Conservation (phyloP, 441 rosid species). For the Sinapis alba region DNA sequence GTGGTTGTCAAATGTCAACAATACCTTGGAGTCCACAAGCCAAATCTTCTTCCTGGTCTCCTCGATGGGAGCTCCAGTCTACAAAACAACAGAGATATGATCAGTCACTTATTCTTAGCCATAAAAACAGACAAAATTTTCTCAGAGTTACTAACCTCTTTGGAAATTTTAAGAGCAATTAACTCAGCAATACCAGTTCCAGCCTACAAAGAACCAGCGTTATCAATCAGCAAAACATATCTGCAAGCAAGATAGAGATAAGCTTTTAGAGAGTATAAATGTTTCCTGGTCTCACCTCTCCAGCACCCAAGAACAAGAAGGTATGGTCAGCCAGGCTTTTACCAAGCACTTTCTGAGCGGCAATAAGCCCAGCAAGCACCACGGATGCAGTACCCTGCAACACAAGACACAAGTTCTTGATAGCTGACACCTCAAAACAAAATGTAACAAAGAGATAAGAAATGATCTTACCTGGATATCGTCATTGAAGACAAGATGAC, state of each 20-base stretch:
- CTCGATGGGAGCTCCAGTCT: conserved; percentile 63
- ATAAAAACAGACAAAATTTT: not conserved
- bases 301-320: conserved; percentile 88
- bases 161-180: conserved; percentile 82
- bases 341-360: conserved; percentile 68
- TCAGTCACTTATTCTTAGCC: conserved; percentile 30
- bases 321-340: conserved; percentile 72
- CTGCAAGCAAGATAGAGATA: not conserved
- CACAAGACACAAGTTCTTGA: conserved; percentile 26
- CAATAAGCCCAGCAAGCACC: conserved; percentile 79
- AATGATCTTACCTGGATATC: conserved; percentile 69
- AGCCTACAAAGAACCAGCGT: conserved; percentile 54
- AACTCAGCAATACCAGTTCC: conserved; percentile 95
- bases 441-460: conserved; percentile 1
- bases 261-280: not conserved
- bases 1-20: conserved; percentile 14
- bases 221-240: conserved; percentile 14
- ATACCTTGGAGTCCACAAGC: conserved; percentile 79
- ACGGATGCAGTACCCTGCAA: conserved; percentile 91
- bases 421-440: not conserved
- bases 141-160: conserved; percentile 53
- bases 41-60: conserved; percentile 87
- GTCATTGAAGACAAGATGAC: conserved; percentile 90
- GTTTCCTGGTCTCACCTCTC: conserved; percentile 63
- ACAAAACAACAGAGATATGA: conserved; percentile 29